Percentiles rank a stretch among this genome's conserved stretches.
Conservation (phyloP, 768 basidiomycete genomes). For the Kwoniella dendrophila region DNA sequence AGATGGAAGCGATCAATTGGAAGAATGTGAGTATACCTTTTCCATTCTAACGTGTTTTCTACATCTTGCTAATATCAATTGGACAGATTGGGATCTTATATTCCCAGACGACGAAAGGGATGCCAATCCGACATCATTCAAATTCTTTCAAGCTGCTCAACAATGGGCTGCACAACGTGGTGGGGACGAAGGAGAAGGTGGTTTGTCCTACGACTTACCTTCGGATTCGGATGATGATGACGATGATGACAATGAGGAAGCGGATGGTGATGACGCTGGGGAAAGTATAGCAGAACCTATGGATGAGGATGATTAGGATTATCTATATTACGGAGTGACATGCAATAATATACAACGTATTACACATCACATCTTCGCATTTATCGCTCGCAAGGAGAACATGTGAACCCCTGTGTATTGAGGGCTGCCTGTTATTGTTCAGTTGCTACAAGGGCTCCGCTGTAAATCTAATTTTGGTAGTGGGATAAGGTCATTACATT, state of each 20-base stretch:
- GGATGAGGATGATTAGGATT: constrained; percentile 26
- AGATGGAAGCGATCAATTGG: constrained; percentile 74
- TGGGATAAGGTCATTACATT: no score
- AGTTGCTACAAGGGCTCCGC: no score
- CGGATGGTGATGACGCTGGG: constrained; percentile 26
- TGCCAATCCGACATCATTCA: constrained; percentile 88
- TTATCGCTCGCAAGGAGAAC: no score
- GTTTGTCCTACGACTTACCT: constrained; percentile 48
- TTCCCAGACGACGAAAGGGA: constrained; percentile 96
- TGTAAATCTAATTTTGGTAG: no score
- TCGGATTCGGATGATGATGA: constrained; percentile 47
- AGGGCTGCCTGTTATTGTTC: no score
- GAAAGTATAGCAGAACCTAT: constrained; percentile 14
- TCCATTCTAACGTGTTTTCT: background rate
- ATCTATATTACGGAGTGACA: background rate
- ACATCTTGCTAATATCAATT: background rate
- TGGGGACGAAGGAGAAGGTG: constrained; percentile 32
- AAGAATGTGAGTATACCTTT: constrained; percentile 63
- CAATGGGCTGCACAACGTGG: constrained; percentile 65
- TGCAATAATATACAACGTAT: no score
- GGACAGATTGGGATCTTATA: constrained; percentile 87
- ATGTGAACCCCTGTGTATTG: no score
- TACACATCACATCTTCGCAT: no score
- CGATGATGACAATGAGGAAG: constrained; percentile 48
- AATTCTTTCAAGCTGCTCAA: constrained; percentile 93